Evolutionary conservation across 768 basidiomycete species (phyloP).

Genomic region (Lactarius tabidus): DNA sequence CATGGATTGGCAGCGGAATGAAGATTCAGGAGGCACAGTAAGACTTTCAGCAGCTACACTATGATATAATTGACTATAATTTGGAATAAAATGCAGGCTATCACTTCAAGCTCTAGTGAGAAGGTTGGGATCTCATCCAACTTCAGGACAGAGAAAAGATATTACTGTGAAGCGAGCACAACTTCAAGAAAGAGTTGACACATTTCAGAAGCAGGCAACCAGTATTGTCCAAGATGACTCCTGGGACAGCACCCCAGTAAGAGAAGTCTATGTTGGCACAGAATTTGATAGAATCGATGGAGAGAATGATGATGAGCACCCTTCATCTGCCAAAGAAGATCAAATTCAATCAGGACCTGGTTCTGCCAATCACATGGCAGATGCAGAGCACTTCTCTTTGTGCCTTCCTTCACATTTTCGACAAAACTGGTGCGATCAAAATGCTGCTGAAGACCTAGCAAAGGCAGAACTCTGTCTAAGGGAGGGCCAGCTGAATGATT

Average conservation of each 20-base stretch:
- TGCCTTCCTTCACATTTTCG: no score
- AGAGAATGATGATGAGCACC: no score
- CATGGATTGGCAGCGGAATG: background rate
- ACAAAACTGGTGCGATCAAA: background rate
- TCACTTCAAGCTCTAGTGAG: background rate
- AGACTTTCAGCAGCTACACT: background rate
- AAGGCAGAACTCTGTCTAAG: background rate
- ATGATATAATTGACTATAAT: background rate
- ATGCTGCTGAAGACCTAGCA: background rate
- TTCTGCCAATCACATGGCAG: no score
- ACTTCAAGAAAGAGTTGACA: background rate
- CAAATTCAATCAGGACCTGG: no score
- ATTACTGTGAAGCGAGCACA: background rate
- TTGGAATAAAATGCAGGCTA: background rate
- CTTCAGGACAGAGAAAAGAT: background rate
- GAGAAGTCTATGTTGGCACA: no score
- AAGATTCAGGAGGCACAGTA: constrained; percentile 12
- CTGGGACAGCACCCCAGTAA: no score
- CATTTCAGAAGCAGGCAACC: background rate
- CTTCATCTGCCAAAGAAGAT: no score
- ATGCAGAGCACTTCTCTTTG: no score
- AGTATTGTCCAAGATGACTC: no score
- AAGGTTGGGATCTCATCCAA: background rate
- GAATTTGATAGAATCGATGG: no score
- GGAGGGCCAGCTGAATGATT: background rate